Base-by-base conservation (phyloP, 192 early-diverging fungal genomes). In the Pecoramyces ruminantium region DNA sequence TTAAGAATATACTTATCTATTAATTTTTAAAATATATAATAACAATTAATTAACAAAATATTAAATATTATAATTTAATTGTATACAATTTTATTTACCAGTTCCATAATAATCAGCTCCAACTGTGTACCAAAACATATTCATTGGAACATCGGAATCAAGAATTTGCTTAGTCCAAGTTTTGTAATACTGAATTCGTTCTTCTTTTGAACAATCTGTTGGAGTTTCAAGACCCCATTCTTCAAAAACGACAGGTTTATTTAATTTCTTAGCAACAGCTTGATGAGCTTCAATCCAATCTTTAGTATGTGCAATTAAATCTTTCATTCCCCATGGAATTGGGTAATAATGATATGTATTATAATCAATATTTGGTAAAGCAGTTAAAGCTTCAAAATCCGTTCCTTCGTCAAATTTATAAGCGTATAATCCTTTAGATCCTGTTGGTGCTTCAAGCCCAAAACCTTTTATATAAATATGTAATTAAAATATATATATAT, bases 201-300 rank as follows among this genome's bases (percentile, higher is more conserved):
- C 51, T n/a, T 67, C 51, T 67, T 67, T 67, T 67, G 51, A 67
- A 67, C 51, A 67, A n/a, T 67, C 51, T 0, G 21, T 67, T 9
- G 51, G 51, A 11, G 8, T n/a, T 67, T 67, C 51, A 67, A 85
- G 30, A 16, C 84, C 84, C 78, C 80, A 85, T 42, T 85, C 84
- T 15, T 79, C 84, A 40, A 85, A 18, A 29, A 82, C 79, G 5
- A 86, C 78, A 18, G 86, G 86, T 78, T 86, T 86, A 29, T 80
- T 80, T 16, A 86, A 51, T 21, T 30, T 18, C 30, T 86, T 83
- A 18, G 78, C 84, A 39, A 81, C 80, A 28, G 51, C n/a, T 30
- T 79, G 67, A 79, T 86, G 86, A 42, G 80, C 79, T 78, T 81
- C 38, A 78, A 86, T 86, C 78, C 83, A 86, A 30, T 86, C 29